A percentile compares a stretch with the other conserved stretches of the same genome.
Conservation (phyloP, 345 rosid species). For the Eucalyptus brandiana region DNA sequence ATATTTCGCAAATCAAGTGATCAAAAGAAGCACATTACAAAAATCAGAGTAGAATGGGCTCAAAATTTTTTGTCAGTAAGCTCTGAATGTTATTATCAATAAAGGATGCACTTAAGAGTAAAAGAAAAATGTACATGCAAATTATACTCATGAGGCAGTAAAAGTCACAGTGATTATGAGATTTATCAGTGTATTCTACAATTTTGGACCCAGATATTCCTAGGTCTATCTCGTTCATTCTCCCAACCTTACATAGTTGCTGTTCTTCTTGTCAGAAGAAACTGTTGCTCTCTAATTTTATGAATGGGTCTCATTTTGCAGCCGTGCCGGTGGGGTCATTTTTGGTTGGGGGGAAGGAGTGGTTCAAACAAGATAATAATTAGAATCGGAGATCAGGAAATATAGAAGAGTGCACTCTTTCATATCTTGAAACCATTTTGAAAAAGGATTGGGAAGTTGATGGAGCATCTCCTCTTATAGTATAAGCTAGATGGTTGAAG, state of each 20-base stretch:
- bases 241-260: not conserved
- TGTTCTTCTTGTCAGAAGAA: not conserved
- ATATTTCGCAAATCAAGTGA: not conserved
- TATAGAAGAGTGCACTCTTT: not conserved
- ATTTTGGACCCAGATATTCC: not conserved
- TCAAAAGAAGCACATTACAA: not conserved
- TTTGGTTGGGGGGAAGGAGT: not conserved
- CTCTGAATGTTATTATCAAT: not conserved
- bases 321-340: not conserved
- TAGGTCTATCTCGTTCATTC: not conserved
- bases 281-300: not conserved
- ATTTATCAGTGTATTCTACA: not conserved
- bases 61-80: not conserved
- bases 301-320: not conserved
- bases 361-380: not conserved
- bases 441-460: not conserved
- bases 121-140: not conserved
- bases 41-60: not conserved
- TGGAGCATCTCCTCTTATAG: not conserved
- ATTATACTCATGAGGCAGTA: not conserved
- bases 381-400: not conserved
- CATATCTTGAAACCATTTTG: not conserved
- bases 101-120: not conserved
- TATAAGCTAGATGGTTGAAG: not conserved
- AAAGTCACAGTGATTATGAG: not conserved